Evolutionary conservation across 306 rosid genomes (phyloP), one percentile per base, ranked within the genome.

Genomic region (Quercus robur): DNA sequence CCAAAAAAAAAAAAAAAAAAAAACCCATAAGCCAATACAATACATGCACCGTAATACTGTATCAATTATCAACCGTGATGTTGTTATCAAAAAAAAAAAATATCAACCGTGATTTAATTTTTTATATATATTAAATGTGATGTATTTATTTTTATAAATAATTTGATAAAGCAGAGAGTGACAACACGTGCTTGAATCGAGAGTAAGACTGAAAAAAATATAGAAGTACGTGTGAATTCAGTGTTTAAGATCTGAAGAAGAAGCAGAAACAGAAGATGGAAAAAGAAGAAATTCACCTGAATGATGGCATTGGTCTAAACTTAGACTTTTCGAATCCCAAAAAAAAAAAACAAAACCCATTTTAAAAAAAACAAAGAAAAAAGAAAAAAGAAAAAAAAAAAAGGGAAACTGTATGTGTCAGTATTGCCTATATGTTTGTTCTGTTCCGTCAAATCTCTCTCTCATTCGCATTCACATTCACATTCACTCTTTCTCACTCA

Each of bases 361-460:
- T 41, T 41, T 2, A n/a, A 25, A 38, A 6, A 67, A 23, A 38
- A 6, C 2, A 20, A n/a, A 4, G 2, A 14, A 52, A 20, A 38
- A 19, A 59, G 20, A 20, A 41, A 21, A 21, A 28, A n/a, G n/a
- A 44, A 79, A 71, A 73, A 41, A 25, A 25, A 25, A 61, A 30
- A 71, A 73, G 21, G 35, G 56, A 38, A 46, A 3, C 31, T 23
- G 18, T 59, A 59, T 23, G 17, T 68, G 72, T 35, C 54, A 35
- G 72, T 35, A 33, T 68, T 68, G 35, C 20, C 72, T 68, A 7
- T 54, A 13, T 66, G 23, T 76, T 61, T 77, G 85, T 70, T 78
- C 81, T 82, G 72, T 81, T 80, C 74, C 81, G 80, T 81, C 84
- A 69, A 73, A 69, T 59, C 74, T 76, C 71, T 81, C 81, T 14